Evolutionary conservation across 192 early-diverging fungal species (phyloP), one percentile per base, ranked within the genome.

Genomic region (Dispira parvispora): DNA sequence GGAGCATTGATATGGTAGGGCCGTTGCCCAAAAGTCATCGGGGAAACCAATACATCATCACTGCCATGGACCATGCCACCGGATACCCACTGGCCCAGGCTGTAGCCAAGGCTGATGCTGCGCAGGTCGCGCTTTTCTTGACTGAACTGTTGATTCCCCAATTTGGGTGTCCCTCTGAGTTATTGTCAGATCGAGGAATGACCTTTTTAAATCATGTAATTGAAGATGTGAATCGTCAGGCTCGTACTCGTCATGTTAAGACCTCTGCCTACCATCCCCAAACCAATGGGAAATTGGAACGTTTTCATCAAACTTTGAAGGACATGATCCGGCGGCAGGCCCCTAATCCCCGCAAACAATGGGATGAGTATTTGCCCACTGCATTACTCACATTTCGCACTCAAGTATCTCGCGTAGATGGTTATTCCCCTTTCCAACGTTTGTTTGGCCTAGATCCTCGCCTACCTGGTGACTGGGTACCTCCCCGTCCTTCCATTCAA

Each of bases 221-320:
- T 1, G 26, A 54, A 46, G 14, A 52, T 1, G 53, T 28, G 26
- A 28, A 46, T 5, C 2, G 21, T 13, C 3, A 21, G 23, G 43
- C 47, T 23, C 14, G 27, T 0, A 23, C 62, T 5, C 49, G 46
- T 1, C 52, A 66, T 27, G 27, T 62, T 14, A 43, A 45, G 23
- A 66, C 65, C 5, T 66, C 65, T 9, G 65, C 49, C 5, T 66
- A 66, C 28, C 65, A 66, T 32, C 65, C 52, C 12, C 26, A 43
- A 25, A 61, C 61, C 3, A 66, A 66, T 27, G 65, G 65, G 5
- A 56, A 53, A 43, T 44, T 62, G 52, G 65, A 66, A 28, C 52
- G 60, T 3, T 62, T 43, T 21, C 61, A 66, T 26, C 43, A 44
- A n/a, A 54, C 32, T 27, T 26, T 66, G 0, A 62, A 62, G 32